phyloP scores from a whole-genome alignment of 2,329 filamentous ascomycete species.

The Stagonosporopsis rhizophila region DNA sequence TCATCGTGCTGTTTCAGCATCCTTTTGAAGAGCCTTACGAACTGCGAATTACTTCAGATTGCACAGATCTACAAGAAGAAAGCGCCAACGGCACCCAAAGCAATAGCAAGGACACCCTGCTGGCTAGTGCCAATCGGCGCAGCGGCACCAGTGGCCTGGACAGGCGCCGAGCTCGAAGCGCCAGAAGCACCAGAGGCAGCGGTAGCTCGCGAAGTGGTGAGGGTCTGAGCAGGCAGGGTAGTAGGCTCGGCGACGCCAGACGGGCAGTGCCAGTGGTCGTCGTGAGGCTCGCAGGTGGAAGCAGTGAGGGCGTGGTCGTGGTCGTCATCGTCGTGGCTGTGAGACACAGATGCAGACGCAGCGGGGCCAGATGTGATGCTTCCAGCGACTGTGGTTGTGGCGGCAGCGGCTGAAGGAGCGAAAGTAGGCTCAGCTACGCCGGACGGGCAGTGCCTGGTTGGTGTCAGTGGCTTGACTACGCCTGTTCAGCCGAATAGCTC shows the following conservation, averaged over 20 bases:
- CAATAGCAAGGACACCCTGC: constrained; percentile 9
- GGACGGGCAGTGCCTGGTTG: constrained; percentile 26
- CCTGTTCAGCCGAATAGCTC: accelerated
- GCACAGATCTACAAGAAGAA: constrained; percentile 14
- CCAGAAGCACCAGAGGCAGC: constrained; percentile 6
- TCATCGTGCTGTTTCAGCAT: background rate
- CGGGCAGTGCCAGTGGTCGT: constrained; percentile 39
- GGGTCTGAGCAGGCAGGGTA: constrained; percentile 22
- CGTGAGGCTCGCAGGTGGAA: constrained; percentile 36
- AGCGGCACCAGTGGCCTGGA: constrained; percentile 15
- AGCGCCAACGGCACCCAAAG: constrained; percentile 18
- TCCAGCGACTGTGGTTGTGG: constrained; percentile 5
- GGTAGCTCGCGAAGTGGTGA: constrained; percentile 9
- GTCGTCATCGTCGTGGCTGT: constrained; percentile 26
- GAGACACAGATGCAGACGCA: constrained; percentile 18
- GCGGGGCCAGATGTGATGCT: constrained; percentile 13
- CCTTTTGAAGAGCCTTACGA: background rate
- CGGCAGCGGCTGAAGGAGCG: constrained; percentile 16
- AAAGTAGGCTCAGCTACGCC: constrained; percentile 28
- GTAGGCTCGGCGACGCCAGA: constrained; percentile 37
- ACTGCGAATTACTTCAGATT: no score
- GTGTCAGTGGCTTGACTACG: background rate
- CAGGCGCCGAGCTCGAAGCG: constrained; percentile 13
- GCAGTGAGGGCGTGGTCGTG: constrained; percentile 33
- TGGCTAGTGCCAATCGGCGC: constrained; percentile 1